Conservation (phyloP, 163 green algal genomes). For the Chlamydomonas reinhardtii region DNA sequence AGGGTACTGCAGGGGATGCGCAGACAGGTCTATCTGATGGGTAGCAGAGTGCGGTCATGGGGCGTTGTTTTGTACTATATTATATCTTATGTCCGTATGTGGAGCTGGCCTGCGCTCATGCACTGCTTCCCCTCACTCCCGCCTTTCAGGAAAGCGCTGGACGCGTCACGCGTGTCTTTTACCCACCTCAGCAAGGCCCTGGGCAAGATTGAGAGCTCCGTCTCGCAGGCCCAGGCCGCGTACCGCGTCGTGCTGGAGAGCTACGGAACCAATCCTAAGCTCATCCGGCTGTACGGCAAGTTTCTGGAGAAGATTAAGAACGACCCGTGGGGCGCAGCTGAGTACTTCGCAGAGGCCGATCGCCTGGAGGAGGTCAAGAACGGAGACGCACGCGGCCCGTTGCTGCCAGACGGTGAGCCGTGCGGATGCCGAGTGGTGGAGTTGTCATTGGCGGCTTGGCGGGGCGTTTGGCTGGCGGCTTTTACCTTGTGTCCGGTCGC, state of each 20-base stretch:
- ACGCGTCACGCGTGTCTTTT: slow-evolving; percentile 13
- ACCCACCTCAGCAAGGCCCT: slow-evolving; percentile 31
- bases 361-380: slow-evolving; percentile 35
- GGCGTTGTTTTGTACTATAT: too few relatives aligned
- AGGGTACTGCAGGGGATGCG: background rate
- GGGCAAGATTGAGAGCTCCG: slow-evolving; percentile 34
- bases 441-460: too few relatives aligned
- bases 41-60: too few relatives aligned
- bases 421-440: background rate
- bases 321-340: slow-evolving; percentile 46
- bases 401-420: slow-evolving; percentile 35
- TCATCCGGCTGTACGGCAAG: slow-evolving; percentile 65
- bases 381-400: background rate
- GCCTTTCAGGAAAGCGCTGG: slow-evolving; percentile 10
- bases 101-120: too few relatives aligned
- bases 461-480: too few relatives aligned
- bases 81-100: too few relatives aligned
- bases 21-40: background rate
- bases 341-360: slow-evolving; percentile 40
- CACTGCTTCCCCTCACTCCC: too few relatives aligned
- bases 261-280: slow-evolving; percentile 60
- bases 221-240: slow-evolving; percentile 34
- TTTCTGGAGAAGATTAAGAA: slow-evolving; percentile 62
- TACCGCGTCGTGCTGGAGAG: slow-evolving; percentile 57
- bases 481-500: too few relatives aligned